A percentile compares a stretch with the other conserved stretches of the same genome.
These are phyloP conservation scores for Calocybe indica DNA, from an alignment of 768 basidiomycete genomes.

Conservation along the genomic window DNA sequence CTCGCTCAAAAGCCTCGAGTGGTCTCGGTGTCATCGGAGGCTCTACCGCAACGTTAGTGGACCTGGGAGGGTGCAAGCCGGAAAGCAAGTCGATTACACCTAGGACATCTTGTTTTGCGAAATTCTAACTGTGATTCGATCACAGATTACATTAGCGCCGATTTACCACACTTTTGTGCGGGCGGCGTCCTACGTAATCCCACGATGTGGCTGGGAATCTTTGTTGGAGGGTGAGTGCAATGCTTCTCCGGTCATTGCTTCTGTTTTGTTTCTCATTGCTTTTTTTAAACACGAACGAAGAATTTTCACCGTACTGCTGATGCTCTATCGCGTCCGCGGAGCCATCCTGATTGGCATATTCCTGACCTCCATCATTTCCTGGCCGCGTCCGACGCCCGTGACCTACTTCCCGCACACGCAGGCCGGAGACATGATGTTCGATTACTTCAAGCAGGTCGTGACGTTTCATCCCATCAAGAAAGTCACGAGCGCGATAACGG, in stretches of 20 bases:
- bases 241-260: background rate
- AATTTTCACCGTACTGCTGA: slow-evolving; percentile 69
- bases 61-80: slow-evolving; percentile 67
- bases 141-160: slow-evolving; percentile 35
- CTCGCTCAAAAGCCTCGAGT: slow-evolving; percentile 36
- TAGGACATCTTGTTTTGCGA: background rate
- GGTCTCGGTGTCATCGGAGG: slow-evolving; percentile 78
- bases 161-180: slow-evolving; percentile 56
- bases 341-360: slow-evolving; percentile 81
- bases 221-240: slow-evolving; percentile 63
- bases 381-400: slow-evolving; percentile 78
- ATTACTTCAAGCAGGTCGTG: slow-evolving; percentile 83
- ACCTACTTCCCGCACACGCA: slow-evolving; percentile 76
- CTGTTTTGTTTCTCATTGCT: background rate
- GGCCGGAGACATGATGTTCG: slow-evolving; percentile 65
- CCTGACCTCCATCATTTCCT: slow-evolving; percentile 79
- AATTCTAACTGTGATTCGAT: background rate
- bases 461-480: slow-evolving; percentile 60
- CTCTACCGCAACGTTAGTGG: slow-evolving; percentile 60
- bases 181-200: slow-evolving; percentile 63
- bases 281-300: slow-evolving; percentile 23
- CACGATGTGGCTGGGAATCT: slow-evolving; percentile 86
- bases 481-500: slow-evolving; percentile 64
- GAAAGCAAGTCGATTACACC: slow-evolving; percentile 27
- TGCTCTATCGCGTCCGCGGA: slow-evolving; percentile 82